Evolutionary conservation across 208 protist species (phyloP).

Genomic region (Wallacemonas sp.): DNA sequence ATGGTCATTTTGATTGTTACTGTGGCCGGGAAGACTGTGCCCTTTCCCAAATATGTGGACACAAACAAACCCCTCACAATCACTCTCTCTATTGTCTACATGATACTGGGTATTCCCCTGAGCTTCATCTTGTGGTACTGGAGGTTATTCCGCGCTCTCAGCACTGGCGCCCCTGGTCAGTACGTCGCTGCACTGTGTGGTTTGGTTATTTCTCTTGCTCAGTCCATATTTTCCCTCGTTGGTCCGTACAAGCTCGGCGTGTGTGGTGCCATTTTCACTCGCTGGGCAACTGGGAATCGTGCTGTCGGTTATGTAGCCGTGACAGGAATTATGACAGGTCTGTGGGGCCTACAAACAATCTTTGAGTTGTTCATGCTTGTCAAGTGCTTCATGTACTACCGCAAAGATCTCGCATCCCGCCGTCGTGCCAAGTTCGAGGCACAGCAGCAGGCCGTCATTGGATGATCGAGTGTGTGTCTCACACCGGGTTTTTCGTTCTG

Average conservation of each 20-base stretch:
- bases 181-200: constrained; percentile 61
- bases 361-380: constrained; percentile 50
- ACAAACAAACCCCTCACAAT: constrained; percentile 43
- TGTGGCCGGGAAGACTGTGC: neutral
- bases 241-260: constrained; percentile 45
- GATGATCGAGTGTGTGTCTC: too few relatives aligned
- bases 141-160: constrained; percentile 54
- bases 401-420: constrained; percentile 55
- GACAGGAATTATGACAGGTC: constrained; percentile 45
- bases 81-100: constrained; percentile 48
- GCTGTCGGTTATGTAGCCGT: constrained; percentile 29
- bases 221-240: constrained; percentile 54
- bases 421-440: constrained; percentile 28
- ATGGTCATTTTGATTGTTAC: constrained; percentile 40
- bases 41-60: constrained; percentile 15
- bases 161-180: constrained; percentile 37
- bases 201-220: constrained; percentile 49
- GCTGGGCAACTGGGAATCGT: constrained; percentile 35
- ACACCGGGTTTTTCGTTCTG: constrained; percentile 4
- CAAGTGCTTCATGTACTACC: constrained; percentile 65
- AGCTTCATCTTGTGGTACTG: constrained; percentile 76
- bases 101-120: constrained; percentile 57
- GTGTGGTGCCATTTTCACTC: constrained; percentile 46
- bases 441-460: constrained; percentile 6
- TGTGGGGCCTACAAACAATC: constrained; percentile 47